phyloP scores from a whole-genome alignment of 768 basidiomycete genomes.

The Lactarius psammicola region DNA sequence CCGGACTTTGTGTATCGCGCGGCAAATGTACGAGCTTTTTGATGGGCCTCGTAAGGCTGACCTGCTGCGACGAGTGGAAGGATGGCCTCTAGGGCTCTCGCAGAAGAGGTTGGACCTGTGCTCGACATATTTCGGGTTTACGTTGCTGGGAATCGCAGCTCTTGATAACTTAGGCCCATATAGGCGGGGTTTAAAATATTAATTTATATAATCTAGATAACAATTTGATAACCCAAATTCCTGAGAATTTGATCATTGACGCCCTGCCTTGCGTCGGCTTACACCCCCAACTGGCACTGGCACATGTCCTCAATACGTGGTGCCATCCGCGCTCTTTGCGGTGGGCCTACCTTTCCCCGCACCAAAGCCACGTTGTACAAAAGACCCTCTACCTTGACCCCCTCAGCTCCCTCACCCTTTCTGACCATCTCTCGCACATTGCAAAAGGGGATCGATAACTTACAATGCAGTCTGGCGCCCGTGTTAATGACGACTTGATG shows the following conservation, averaged over 20 bases:
- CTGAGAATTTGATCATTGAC: no score
- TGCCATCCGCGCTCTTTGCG: background rate
- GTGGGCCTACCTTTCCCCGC: slow-evolving; percentile 12
- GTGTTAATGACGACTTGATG: slow-evolving; percentile 15
- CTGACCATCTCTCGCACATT: background rate
- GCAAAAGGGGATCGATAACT: background rate
- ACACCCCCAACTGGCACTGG: background rate
- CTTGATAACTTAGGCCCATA: no score
- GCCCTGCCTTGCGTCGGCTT: background rate
- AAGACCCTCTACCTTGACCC: background rate
- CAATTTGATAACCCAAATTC: background rate
- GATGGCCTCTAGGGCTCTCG: slow-evolving; percentile 72
- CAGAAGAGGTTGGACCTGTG: slow-evolving; percentile 41
- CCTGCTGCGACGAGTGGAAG: slow-evolving; percentile 66
- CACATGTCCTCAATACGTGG: slow-evolving; percentile 23
- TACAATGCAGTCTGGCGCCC: background rate
- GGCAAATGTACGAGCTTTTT: slow-evolving; percentile 94
- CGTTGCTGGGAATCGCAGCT: background rate
- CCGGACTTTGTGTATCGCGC: slow-evolving; percentile 79
- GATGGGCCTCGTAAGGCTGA: slow-evolving; percentile 89
- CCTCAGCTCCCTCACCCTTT: background rate
- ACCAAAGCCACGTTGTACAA: slow-evolving; percentile 8
- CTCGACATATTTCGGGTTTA: slow-evolving; percentile 12
- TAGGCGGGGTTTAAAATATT: background rate
- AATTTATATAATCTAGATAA: background rate